These are phyloP conservation scores for Clonostachys solani DNA, from an alignment of 2,329 filamentous ascomycete species.

Conservation along the genomic window DNA sequence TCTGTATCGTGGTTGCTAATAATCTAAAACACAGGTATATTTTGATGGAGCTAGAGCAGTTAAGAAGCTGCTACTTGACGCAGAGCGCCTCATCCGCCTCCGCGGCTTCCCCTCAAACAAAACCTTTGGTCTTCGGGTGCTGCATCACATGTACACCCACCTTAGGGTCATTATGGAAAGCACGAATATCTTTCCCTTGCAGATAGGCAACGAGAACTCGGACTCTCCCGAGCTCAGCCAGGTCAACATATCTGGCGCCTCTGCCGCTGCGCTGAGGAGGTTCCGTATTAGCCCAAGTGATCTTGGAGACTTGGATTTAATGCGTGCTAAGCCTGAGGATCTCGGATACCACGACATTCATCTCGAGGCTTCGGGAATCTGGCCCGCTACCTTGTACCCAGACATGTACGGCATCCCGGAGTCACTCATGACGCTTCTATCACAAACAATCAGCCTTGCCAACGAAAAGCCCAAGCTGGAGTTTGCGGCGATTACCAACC, in stretches of 20 bases:
- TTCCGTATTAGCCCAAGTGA: constrained; percentile 19
- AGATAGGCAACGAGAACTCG: neutral
- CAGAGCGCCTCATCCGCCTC: constrained; percentile 34
- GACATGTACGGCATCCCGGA: constrained; percentile 34
- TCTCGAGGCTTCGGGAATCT: constrained; percentile 25
- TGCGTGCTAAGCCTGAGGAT: constrained; percentile 22
- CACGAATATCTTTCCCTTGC: neutral
- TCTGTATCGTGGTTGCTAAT: too few species aligned
- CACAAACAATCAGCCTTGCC: constrained; percentile 25
- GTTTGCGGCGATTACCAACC: constrained; percentile 11
- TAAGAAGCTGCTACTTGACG: constrained; percentile 25
- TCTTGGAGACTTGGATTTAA: constrained; percentile 18
- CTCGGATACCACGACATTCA: constrained; percentile 35
- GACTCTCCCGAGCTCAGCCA: neutral
- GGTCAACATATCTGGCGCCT: neutral
- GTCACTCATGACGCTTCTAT: constrained; percentile 21
- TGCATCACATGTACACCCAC: constrained; percentile 42
- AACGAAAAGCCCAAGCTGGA: constrained; percentile 30
- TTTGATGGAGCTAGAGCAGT: constrained; percentile 1
- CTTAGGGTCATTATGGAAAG: constrained; percentile 40
- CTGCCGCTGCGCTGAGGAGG: constrained; percentile 8
- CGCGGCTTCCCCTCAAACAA: constrained; percentile 29
- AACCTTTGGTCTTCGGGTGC: constrained; percentile 31
- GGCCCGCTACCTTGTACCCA: constrained; percentile 28
- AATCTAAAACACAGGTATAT: neutral